Conservation (phyloP, 2,329 filamentous ascomycete species). For the Alternaria incomplexa region DNA sequence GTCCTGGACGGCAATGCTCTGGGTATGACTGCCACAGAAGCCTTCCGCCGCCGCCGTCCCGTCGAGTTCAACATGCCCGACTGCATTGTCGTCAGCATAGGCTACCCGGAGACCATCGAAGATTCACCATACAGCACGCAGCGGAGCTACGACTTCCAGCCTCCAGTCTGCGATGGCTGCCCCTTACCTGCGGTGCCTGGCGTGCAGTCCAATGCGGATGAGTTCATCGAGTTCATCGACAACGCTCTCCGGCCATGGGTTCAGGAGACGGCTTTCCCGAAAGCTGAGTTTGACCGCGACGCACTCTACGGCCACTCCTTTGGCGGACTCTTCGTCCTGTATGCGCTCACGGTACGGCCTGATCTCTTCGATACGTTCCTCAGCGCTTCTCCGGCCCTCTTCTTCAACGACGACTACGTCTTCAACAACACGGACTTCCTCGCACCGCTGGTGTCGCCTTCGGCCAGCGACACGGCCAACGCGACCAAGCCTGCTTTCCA, state of each 20-base stretch:
- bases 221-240: constrained; percentile 55
- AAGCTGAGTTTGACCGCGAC: constrained; percentile 45
- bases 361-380: constrained; percentile 54
- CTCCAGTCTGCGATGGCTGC: constrained; percentile 39
- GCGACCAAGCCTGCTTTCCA: constrained; percentile 38
- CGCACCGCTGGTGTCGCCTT: constrained; percentile 16
- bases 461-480: background rate
- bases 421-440: constrained; percentile 32
- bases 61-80: constrained; percentile 41
- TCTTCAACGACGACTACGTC: constrained; percentile 56
- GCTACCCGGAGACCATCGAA: constrained; percentile 35
- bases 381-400: constrained; percentile 56
- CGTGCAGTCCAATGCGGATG: constrained; percentile 53
- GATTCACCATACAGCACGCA: constrained; percentile 38
- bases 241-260: constrained; percentile 48
- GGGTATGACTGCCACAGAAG: constrained; percentile 36
- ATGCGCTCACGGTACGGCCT: constrained; percentile 52
- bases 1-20: constrained; percentile 43
- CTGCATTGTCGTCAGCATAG: constrained; percentile 40
- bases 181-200: constrained; percentile 33
- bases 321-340: constrained; percentile 57
- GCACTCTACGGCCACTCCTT: constrained; percentile 60
- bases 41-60: constrained; percentile 35
- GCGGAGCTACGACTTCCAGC: constrained; percentile 38
- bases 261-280: constrained; percentile 34